A percentile compares a stretch with the other conserved stretches of the same genome.
phyloP scores from a whole-genome alignment of 2,329 filamentous ascomycete genomes.

The Peltaster fructicola region DNA sequence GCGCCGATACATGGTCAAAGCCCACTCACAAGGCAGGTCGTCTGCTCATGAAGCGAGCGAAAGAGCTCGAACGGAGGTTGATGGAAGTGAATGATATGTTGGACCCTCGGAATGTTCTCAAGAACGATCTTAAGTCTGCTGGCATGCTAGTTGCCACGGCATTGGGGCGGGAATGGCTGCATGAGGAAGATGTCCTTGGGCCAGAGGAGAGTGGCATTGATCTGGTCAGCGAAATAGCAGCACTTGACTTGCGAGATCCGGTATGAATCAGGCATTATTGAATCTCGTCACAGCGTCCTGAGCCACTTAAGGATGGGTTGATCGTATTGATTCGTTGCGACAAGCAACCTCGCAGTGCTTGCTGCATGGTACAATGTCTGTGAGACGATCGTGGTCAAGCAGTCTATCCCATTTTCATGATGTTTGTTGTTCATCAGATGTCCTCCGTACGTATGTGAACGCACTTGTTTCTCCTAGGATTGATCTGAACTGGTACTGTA shows the following conservation, averaged over 20 bases:
- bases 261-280: too few species aligned
- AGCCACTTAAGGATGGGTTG: too few species aligned
- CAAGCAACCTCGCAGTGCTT: too few species aligned
- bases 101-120: constrained; percentile 17
- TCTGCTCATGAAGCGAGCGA: constrained; percentile 18
- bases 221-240: constrained; percentile 1
- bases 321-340: too few species aligned
- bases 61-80: constrained; percentile 21
- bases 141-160: constrained; percentile 18
- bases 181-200: constrained; percentile 19
- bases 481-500: too few species aligned
- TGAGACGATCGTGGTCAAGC: constrained; percentile 3
- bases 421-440: constrained; percentile 4
- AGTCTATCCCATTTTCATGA: too few species aligned
- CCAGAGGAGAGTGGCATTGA: constrained; percentile 6
- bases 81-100: constrained; percentile 20
- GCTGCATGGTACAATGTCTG: too few species aligned
- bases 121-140: constrained; percentile 9
- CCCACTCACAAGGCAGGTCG: constrained; percentile 7
- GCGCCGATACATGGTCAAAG: neutral
- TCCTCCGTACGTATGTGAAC: constrained; percentile 3
- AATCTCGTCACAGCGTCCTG: too few species aligned
- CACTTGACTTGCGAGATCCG: constrained; percentile 1
- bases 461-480: too few species aligned
- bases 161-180: constrained; percentile 19